Conservation (phyloP, 148 eudicot species). For the Amaranthus palmeri region DNA sequence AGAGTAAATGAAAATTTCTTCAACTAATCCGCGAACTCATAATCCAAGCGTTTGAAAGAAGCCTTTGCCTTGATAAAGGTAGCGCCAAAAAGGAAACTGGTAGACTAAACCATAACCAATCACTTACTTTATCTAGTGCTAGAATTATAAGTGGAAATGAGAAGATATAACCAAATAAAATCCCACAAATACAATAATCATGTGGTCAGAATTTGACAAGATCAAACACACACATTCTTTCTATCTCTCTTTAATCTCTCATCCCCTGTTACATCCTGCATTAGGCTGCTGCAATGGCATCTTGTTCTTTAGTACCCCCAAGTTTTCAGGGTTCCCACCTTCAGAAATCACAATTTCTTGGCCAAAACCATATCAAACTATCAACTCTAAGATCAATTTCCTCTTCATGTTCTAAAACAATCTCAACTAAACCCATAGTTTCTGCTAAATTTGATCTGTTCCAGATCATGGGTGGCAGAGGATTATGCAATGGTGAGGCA, state of each 20-base stretch:
- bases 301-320: conserved; percentile 50
- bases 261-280: not conserved
- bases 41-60: too few species aligned
- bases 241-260: conserved; percentile 11
- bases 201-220: conserved; percentile 36
- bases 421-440: conserved; percentile 16
- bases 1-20: too few species aligned
- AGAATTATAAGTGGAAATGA: not conserved
- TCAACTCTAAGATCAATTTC: conserved; percentile 26
- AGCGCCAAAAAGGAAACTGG: too few species aligned
- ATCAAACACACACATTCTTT: not conserved
- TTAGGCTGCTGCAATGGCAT: conserved; percentile 15
- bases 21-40: too few species aligned
- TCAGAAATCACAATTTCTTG: conserved; percentile 51
- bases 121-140: not conserved
- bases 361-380: conserved; percentile 35
- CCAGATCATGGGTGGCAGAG: conserved; percentile 81
- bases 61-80: too few species aligned
- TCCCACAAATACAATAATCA: conserved; percentile 3
- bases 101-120: too few species aligned
- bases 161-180: conserved; percentile 1
- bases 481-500: conserved; percentile 78
- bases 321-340: conserved; percentile 32
- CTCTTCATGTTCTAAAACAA: conserved; percentile 14
- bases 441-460: conserved; percentile 61